Evolutionary conservation across 768 basidiomycete species (phyloP), one percentile per base, ranked within the genome.

Genomic region (Lactifluus echinatus): DNA sequence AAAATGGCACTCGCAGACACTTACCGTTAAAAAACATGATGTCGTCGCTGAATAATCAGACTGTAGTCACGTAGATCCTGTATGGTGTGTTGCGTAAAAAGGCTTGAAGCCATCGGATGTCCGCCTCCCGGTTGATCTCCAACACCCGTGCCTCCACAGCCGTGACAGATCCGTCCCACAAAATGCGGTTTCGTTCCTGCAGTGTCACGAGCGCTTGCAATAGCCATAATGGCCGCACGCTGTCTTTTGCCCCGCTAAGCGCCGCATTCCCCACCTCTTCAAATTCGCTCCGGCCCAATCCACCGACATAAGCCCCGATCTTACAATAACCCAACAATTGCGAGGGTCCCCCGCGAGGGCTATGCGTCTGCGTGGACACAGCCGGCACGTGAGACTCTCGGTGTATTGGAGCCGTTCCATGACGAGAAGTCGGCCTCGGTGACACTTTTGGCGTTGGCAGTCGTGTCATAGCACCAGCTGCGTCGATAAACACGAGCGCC

Each of bases 281-380:
- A n/a, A 62, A 55, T 45, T 50, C 58, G 31, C 12, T 23, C 45
- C 31, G 53, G n/a, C 28, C 24, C 50, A 62, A 39, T 1, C 61
- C 61, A 12, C 61, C 58, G 1, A 53, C 17, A 7, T 62, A 62
- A 11, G 49, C 31, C 6, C 59, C 53, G 28, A 62, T 52, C 45
- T 62, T 62, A 59, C 61, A 62, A 43, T 62, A 62, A 8, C 61
- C 61, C 40, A 62, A 49, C 37, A 62, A 10, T 14, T 55, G 61
- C n/a, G 61, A 52, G 12, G 53, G 37, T 24, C 49, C 53, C 6
- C 50, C 51, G 12, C 57, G 57, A 11, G 47, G 14, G 45, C 17
- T 28, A 14, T 33, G 46, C 10, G 56, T 11, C 34, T 50, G 51
- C 28, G 47, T 15, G 37, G 58, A 44, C 15, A 50, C 57, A 31